Percentiles rank a stretch among this genome's conserved stretches.
These are phyloP conservation scores for Meredithiella fracta DNA, from an alignment of 2,329 filamentous ascomycete genomes.

Conservation along the genomic window DNA sequence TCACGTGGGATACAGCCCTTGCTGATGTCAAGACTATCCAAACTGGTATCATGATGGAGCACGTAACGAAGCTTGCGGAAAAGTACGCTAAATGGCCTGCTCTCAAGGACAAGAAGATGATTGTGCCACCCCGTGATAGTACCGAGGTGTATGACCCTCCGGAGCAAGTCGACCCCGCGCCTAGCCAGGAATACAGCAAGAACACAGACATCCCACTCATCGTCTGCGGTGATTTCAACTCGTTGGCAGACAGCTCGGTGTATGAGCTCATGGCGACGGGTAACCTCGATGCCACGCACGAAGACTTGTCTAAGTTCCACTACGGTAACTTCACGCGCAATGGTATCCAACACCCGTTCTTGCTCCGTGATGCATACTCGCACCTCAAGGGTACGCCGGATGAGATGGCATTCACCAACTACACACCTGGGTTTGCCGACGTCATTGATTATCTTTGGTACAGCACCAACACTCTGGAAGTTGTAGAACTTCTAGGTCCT, in stretches of 20 bases:
- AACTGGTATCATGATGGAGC: constrained; percentile 87
- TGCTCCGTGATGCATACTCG: constrained; percentile 75
- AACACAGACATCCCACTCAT: constrained; percentile 80
- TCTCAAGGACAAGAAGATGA: constrained; percentile 62
- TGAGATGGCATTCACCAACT: constrained; percentile 88
- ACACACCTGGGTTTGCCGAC: constrained; percentile 80
- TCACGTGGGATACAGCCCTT: constrained; percentile 83
- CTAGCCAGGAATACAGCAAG: constrained; percentile 72
- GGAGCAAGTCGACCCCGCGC: constrained; percentile 49
- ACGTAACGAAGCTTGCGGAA: constrained; percentile 71
- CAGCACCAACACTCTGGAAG: constrained; percentile 74
- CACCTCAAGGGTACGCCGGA: constrained; percentile 67
- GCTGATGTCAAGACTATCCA: constrained; percentile 95
- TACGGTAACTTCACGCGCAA: constrained; percentile 89
- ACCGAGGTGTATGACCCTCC: constrained; percentile 27
- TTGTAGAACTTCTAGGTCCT: constrained; percentile 68
- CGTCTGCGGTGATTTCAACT: constrained; percentile 94
- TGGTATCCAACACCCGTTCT: constrained; percentile 90
- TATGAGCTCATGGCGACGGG: constrained; percentile 80
- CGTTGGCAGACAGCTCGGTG: constrained; percentile 68
- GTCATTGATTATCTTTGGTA: constrained; percentile 98
- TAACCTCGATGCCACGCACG: constrained; percentile 58
- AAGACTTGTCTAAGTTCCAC: constrained; percentile 61
- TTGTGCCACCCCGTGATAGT: constrained; percentile 26
- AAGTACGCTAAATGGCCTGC: constrained; percentile 66